These are phyloP conservation scores for Nakaseomyces nivariensis DNA, from an alignment of 1,139 yeast species.

Conservation along the genomic window DNA sequence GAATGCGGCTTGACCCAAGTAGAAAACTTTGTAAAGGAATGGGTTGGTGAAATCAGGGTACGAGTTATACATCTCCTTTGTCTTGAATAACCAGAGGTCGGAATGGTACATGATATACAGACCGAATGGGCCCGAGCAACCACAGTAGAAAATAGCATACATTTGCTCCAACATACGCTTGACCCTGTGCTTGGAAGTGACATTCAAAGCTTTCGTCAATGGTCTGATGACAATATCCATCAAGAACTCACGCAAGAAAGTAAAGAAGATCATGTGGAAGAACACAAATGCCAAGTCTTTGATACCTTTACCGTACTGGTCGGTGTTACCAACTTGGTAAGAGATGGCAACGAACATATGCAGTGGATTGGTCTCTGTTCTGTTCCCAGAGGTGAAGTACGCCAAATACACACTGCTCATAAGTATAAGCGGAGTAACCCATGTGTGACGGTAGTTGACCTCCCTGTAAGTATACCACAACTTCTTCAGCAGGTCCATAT, in stretches of 20 bases:
- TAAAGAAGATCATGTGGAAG: constrained; percentile 76
- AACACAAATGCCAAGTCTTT: constrained; percentile 74
- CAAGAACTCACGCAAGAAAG: constrained; percentile 79
- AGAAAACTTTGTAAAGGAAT: constrained; percentile 64
- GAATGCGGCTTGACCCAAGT: constrained; percentile 87
- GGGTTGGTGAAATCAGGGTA: constrained; percentile 81
- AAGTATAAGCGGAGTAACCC: constrained; percentile 61
- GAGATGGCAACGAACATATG: constrained; percentile 60
- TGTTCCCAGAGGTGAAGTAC: constrained; percentile 43
- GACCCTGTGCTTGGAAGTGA: constrained; percentile 48
- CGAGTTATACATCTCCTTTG: constrained; percentile 63
- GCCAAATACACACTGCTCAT: constrained; percentile 33
- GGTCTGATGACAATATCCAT: constrained; percentile 81
- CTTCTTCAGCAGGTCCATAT: constrained; percentile 30
- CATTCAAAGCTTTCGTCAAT: constrained; percentile 45
- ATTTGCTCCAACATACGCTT: constrained; percentile 89
- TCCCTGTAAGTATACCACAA: constrained; percentile 50
- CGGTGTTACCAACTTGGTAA: constrained; percentile 41
- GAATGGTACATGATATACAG: constrained; percentile 74
- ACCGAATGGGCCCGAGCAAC: constrained; percentile 77
- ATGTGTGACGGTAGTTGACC: constrained; percentile 59
- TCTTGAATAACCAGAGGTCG: constrained; percentile 84
- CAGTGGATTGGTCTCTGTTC: constrained; percentile 49
- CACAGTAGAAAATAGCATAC: constrained; percentile 74
- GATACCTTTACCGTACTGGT: constrained; percentile 70